Percentiles rank a stretch among this genome's conserved stretches.
phyloP scores from a whole-genome alignment of 208 protist genomes.

The Strigomonas galati region DNA sequence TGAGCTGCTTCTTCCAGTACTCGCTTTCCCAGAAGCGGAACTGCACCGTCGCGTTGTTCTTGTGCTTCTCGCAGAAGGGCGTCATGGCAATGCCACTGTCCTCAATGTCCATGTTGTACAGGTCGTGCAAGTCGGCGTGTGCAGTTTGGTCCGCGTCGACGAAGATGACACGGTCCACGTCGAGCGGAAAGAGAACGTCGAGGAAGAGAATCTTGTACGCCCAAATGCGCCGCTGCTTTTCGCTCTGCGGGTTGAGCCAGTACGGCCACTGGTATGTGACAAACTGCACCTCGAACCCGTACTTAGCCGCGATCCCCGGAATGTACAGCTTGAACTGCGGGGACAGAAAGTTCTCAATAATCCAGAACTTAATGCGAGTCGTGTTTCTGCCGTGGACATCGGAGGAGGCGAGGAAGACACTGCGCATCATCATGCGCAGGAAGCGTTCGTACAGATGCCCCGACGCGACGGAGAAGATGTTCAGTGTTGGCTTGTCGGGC shows the following conservation, averaged over 20 bases:
- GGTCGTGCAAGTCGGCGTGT: constrained; percentile 84
- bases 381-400: constrained; percentile 68
- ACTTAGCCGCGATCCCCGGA: constrained; percentile 79
- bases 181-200: constrained; percentile 98
- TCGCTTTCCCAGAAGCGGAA: constrained; percentile 93
- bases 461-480: constrained; percentile 98
- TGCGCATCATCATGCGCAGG: constrained; percentile 98
- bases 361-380: constrained; percentile 98
- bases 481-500: constrained; percentile 87
- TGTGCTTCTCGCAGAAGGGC: constrained; percentile 94
- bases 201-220: constrained; percentile 99
- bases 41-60: constrained; percentile 87
- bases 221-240: constrained; percentile 99
- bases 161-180: constrained; percentile 97
- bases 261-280: constrained; percentile 98
- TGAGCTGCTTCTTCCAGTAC: constrained; percentile 95
- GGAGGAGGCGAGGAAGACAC: constrained; percentile 90
- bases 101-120: constrained; percentile 97
- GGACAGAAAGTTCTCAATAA: constrained; percentile 98
- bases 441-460: constrained; percentile 99
- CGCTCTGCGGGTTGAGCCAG: constrained; percentile 95
- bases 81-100: constrained; percentile 94
- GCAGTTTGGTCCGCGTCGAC: constrained; percentile 98
- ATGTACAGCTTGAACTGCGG: constrained; percentile 95
- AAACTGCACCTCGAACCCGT: constrained; percentile 94